A percentile compares a stretch with the other conserved stretches of the same genome.
Conservation (phyloP, 768 basidiomycete genomes). For the Kwoniella europaea region DNA sequence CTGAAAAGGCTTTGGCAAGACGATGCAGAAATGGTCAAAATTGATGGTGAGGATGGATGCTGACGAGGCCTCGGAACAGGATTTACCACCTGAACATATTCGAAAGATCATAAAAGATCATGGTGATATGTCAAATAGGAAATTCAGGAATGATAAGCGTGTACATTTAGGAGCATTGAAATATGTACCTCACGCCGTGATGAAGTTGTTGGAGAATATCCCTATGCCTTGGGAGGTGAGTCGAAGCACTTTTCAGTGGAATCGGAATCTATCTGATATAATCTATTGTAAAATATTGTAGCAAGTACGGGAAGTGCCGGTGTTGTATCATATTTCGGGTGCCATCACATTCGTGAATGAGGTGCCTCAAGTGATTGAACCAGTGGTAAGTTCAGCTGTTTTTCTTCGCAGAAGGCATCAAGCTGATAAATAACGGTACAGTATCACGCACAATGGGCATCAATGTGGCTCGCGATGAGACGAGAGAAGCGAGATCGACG, state of each 20-base stretch:
- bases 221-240: conserved; percentile 86
- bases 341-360: conserved; percentile 99
- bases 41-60: conserved; percentile 11
- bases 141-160: conserved; percentile 98
- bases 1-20: neutral
- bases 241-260: conserved; percentile 15
- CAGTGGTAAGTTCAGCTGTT: conserved; percentile 62
- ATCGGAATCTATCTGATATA: conserved; percentile 6
- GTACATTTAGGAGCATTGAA: conserved; percentile 94
- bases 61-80: conserved; percentile 62
- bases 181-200: conserved; percentile 98
- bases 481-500: conserved; percentile 97
- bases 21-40: neutral
- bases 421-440: too few relatives aligned
- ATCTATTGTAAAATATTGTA: conserved; percentile 30
- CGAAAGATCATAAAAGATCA: conserved; percentile 99
- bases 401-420: too few relatives aligned
- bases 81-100: conserved; percentile 94
- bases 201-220: conserved; percentile 98
- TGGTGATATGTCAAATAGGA: conserved; percentile 98
- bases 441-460: conserved; percentile 89
- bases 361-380: conserved; percentile 94
- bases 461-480: conserved; percentile 99
- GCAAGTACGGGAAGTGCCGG: conserved; percentile 98
- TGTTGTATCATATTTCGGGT: conserved; percentile 97